Evolutionary conservation across 2,329 filamentous ascomycete genomes (phyloP), one percentile per base, ranked within the genome.

Genomic region (Aspergillus hortae): DNA sequence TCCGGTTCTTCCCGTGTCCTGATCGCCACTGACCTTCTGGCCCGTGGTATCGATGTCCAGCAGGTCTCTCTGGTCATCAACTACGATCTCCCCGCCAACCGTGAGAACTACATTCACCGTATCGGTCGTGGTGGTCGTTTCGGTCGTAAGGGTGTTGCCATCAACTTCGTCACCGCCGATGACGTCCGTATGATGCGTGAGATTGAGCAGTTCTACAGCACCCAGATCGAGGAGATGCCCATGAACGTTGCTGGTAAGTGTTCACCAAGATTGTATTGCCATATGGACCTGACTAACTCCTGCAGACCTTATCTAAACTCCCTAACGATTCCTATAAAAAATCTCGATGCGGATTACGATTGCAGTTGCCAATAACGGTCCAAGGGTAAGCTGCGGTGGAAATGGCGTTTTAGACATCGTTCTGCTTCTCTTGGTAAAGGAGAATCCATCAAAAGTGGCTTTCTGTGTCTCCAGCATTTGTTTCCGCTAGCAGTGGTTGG

Each of bases 201-300:
- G 79, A 99, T 99, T 68, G 94, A 99, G 79, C 90, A 96, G 81
- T 99, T 97, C 85, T 99, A 99, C 88, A 96, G 90, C 85, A 99
- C 94, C 76, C 94, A 99, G 82, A 97, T 99, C 66, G 94, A 99
- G 81, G 94, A 99, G 85, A 99, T 99, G 94, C 94, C 94, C 72
- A 97, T 99, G 94, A 87, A 87, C 77, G 85, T 87, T 75, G 82
- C 83, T 71, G 80, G 79, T 81, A 78, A 70, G 80, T 75, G 41
- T 14, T 12, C n/a, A 17, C 19, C 19, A 19, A 19, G 19, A 19
- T 19, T 19, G 19, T 19, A 19, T 19, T 19, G 19, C 19, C 19
- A 19, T 4, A 19, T 19, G 19, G 19, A 19, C 19, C 19, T 19
- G 19, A 19, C 19, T 19, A 19, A 19, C 19, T 4, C 19, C 19